Base-by-base conservation (phyloP, 441 rosid species). In the Bocquillonia castaneifolia region DNA sequence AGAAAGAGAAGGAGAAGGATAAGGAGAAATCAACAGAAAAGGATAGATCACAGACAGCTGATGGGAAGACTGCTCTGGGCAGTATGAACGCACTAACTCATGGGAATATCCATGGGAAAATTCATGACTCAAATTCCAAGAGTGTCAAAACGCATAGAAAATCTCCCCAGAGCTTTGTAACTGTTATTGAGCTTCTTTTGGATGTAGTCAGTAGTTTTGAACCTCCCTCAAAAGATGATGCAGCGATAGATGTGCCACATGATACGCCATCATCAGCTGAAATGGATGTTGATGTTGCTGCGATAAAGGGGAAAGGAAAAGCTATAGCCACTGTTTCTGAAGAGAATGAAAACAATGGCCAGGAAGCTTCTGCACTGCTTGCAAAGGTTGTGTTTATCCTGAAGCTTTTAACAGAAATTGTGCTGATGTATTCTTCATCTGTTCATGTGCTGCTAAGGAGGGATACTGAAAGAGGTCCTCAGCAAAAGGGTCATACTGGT, bases 271-370 rank as follows among this genome's bases (percentile, higher is more conserved):
- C 85, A 40, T 82, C 86, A 59, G 75, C 83, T 64, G 91, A 87
- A 69, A 94, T 94, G 99, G 97, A 92, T 77, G 86, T 94, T 79
- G 99, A 94, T 84, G 88, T 80, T 76, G 83, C 96, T 72, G 80
- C 88, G 36, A 74, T 72, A 22, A 90, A 86, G 79, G 94, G 91
- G 64, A 94, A 94, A 85, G 97, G 99, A 65, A 94, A 92, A 82
- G 97, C 96, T 39, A 73, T 94, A 37, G 97, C 83, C 25, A 62
- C 85, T 69, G 76, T 79, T 39, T 71, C 87, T 74, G 93, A 82
- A 60, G 93, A 78, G 66, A 82, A 82, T 71, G 87, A 81, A 76
- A 68, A 76, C 61, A 74, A 77, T 68, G 56, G 76, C 57, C 92
- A 82, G 63, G 96, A 90, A 76, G 83, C 79, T 58, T 84, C 96